Percentiles rank a stretch among this genome's conserved stretches.
phyloP scores from a whole-genome alignment of 768 basidiomycete species.

The Phanerochaete carnosa region DNA sequence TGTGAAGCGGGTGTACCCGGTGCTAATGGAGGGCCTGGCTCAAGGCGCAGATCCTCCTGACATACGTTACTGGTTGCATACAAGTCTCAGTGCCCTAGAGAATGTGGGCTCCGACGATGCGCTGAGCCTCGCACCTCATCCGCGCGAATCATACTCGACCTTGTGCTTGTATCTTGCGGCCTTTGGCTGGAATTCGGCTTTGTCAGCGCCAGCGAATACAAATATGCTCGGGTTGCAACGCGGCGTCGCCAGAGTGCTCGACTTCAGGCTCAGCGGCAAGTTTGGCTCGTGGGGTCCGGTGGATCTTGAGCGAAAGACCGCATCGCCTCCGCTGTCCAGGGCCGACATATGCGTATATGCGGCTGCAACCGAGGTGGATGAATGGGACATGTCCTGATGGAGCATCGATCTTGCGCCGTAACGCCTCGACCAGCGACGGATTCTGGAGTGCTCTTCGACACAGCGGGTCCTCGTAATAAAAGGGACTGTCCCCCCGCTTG shows the following conservation, averaged over 20 bases:
- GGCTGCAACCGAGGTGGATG: not conserved
- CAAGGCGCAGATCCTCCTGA: not conserved
- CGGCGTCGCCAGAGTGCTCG: not conserved
- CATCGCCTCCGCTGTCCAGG: conserved; percentile 4
- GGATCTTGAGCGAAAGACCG: conserved; percentile 2
- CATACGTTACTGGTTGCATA: not conserved
- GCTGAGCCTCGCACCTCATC: not conserved
- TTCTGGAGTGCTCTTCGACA: conserved; percentile 4
- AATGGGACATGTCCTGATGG: not conserved
- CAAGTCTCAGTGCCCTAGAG: not conserved
- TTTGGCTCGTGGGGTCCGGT: not conserved
- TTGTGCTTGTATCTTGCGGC: not conserved
- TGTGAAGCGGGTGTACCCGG: not conserved
- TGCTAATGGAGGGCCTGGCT: not conserved
- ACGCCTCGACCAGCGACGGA: not conserved
- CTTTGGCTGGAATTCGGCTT: not conserved
- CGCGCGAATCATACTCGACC: not conserved
- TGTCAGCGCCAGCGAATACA: not conserved
- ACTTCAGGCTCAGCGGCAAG: not conserved
- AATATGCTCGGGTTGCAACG: not conserved
- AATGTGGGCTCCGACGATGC: not conserved
- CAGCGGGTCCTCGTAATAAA: conserved; percentile 2
- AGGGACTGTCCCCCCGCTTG: not conserved
- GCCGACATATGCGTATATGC: not conserved
- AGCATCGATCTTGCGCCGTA: conserved; percentile 11